These are phyloP conservation scores for Pestalotiopsis sp. DNA, from an alignment of 2,329 filamentous ascomycete genomes.

Conservation along the genomic window DNA sequence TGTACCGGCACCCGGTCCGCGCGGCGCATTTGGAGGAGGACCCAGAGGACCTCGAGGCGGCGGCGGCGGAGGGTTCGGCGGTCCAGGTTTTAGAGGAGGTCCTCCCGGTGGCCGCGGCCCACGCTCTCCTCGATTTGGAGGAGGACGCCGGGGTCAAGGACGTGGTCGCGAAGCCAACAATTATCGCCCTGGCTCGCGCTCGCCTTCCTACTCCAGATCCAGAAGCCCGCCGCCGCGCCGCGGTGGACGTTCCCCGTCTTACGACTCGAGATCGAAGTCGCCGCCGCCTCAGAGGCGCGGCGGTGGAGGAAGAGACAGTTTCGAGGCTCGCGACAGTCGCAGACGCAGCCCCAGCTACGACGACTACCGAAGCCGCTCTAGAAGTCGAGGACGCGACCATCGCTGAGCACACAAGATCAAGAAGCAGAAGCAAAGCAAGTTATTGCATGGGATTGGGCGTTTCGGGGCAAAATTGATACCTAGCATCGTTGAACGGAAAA, in stretches of 20 bases:
- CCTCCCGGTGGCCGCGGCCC: conserved; percentile 17
- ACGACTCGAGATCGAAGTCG: conserved; percentile 51
- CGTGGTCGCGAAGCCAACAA: conserved; percentile 47
- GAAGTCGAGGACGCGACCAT: conserved; percentile 39
- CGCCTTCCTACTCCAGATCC: conserved; percentile 41
- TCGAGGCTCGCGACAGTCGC: conserved; percentile 29
- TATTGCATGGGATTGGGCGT: conserved; percentile 9
- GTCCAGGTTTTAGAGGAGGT: conserved; percentile 21
- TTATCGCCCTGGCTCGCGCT: conserved; percentile 63
- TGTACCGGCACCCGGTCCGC: conserved; percentile 41
- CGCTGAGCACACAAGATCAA: conserved; percentile 25
- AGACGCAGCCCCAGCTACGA: conserved; percentile 52
- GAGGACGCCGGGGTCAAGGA: conserved; percentile 34
- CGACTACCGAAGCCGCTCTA: conserved; percentile 47
- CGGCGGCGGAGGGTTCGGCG: conserved; percentile 16
- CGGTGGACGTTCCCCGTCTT: conserved; percentile 49
- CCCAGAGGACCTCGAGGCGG: conserved; percentile 21
- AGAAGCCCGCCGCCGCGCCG: conserved; percentile 32
- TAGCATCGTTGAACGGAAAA: background rate
- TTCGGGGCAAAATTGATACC: conserved; percentile 12
- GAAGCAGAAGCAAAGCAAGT: background rate
- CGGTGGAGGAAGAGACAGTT: conserved; percentile 32
- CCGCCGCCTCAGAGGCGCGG: conserved; percentile 34
- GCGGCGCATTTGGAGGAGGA: conserved; percentile 15
- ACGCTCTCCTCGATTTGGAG: conserved; percentile 24